phyloP scores from a whole-genome alignment of 2,329 filamentous ascomycete genomes.

The Alternaria solani region DNA sequence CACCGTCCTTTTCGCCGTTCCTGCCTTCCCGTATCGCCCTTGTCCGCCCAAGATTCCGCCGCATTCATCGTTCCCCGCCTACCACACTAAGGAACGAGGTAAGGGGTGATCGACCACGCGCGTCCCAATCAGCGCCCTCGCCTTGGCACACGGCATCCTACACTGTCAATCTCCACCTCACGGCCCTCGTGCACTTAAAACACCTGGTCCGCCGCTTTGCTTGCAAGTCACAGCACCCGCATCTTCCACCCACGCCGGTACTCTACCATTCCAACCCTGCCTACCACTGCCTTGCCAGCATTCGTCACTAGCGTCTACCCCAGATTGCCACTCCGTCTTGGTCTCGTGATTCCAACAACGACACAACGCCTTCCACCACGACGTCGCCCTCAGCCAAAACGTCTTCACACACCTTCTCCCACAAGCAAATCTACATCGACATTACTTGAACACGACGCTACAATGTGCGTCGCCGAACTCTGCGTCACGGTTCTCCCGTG shows the following conservation, averaged over 20 bases:
- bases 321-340: conserved; percentile 31
- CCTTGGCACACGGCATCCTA: conserved; percentile 37
- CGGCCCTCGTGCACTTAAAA: conserved; percentile 34
- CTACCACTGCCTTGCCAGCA: conserved; percentile 22
- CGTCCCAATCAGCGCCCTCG: conserved; percentile 35
- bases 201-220: conserved; percentile 22
- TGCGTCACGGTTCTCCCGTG: conserved; percentile 58
- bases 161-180: conserved; percentile 23
- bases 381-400: conserved; percentile 25
- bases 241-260: conserved; percentile 15
- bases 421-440: conserved; percentile 33
- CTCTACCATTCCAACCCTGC: conserved; percentile 1
- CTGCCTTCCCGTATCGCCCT: conserved; percentile 19
- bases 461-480: conserved; percentile 61
- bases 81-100: conserved; percentile 20
- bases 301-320: conserved; percentile 34
- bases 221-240: conserved; percentile 15
- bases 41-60: conserved; percentile 26
- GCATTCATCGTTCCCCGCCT: conserved; percentile 23
- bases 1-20: conserved; percentile 16
- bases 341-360: conserved; percentile 28
- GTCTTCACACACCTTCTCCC: conserved; percentile 32
- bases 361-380: conserved; percentile 33
- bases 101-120: conserved; percentile 25
- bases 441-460: conserved; percentile 36